These are phyloP conservation scores for Fusarium solani-melongenae DNA, from an alignment of 2,329 filamentous ascomycete species.

Conservation along the genomic window DNA sequence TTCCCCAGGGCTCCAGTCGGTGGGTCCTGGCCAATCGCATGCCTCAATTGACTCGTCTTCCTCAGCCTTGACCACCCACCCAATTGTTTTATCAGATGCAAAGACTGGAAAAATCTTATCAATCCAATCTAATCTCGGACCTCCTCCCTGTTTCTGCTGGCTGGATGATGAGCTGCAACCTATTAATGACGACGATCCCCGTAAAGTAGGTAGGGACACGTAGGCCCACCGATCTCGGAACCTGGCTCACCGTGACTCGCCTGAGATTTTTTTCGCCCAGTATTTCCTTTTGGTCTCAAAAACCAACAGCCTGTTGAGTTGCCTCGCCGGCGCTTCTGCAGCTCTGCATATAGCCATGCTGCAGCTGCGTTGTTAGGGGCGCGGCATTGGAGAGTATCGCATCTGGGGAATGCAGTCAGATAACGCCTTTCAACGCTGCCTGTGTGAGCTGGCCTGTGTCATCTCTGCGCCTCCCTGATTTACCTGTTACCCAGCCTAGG, in stretches of 20 bases:
- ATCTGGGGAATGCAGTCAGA: constrained; percentile 16
- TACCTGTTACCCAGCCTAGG: constrained; percentile 7
- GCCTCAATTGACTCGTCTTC: constrained; percentile 11
- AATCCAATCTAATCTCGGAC: constrained; percentile 46
- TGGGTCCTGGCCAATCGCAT: constrained; percentile 32
- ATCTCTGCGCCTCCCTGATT: constrained; percentile 16
- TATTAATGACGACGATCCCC: constrained; percentile 3
- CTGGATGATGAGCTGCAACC: constrained; percentile 16
- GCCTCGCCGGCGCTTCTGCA: constrained; percentile 13
- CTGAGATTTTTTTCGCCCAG: constrained; percentile 3
- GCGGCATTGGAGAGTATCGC: constrained; percentile 4
- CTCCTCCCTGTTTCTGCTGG: constrained; percentile 1
- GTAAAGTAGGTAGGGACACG: background rate
- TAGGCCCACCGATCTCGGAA: constrained; percentile 36
- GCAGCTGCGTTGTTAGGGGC: background rate
- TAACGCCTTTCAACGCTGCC: constrained; percentile 7
- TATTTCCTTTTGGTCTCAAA: constrained; percentile 10
- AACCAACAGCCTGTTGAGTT: constrained; percentile 1
- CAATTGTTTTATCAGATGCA: constrained; percentile 34
- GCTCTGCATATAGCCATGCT: constrained; percentile 8
- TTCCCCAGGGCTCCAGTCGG: constrained; percentile 8
- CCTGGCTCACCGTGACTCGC: background rate
- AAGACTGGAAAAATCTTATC: constrained; percentile 36
- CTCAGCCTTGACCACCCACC: constrained; percentile 13
- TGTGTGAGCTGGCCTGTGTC: constrained; percentile 21